Conservation (phyloP, 768 basidiomycete species). For the Podaxis sp. region DNA sequence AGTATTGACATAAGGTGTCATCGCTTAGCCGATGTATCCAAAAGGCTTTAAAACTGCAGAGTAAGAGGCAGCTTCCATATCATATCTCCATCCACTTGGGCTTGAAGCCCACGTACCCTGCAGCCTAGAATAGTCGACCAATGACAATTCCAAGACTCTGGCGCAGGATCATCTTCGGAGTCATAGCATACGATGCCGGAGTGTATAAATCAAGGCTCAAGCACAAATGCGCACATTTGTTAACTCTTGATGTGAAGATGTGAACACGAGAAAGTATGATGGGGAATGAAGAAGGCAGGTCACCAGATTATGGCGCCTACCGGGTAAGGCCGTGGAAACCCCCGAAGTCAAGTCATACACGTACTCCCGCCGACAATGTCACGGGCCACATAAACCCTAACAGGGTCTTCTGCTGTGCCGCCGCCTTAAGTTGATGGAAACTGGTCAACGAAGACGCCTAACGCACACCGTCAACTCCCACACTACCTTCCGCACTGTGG, state of each 20-base stretch:
- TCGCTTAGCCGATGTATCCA: background rate
- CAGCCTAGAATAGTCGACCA: background rate
- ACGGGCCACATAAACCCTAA: too few relatives aligned
- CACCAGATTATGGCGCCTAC: too few relatives aligned
- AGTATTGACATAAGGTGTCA: background rate
- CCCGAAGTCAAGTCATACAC: too few relatives aligned
- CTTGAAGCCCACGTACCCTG: background rate
- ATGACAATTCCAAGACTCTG: background rate
- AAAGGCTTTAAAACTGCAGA: background rate
- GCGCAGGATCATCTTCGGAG: conserved; percentile 5
- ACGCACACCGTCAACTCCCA: too few relatives aligned
- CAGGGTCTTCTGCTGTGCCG: too few relatives aligned
- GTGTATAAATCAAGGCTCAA: background rate
- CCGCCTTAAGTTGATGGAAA: too few relatives aligned
- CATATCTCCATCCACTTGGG: background rate
- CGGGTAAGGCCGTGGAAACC: too few relatives aligned
- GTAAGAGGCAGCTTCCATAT: background rate
- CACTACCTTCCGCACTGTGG: too few relatives aligned
- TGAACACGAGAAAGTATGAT: background rate
- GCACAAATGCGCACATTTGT: too few relatives aligned
- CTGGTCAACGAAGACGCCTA: too few relatives aligned
- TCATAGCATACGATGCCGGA: background rate
- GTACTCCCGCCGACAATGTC: too few relatives aligned
- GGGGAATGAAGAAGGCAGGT: too few relatives aligned
- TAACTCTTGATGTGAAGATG: background rate